phyloP scores from a whole-genome alignment of 208 protist species.

The Lotmaria passim region DNA sequence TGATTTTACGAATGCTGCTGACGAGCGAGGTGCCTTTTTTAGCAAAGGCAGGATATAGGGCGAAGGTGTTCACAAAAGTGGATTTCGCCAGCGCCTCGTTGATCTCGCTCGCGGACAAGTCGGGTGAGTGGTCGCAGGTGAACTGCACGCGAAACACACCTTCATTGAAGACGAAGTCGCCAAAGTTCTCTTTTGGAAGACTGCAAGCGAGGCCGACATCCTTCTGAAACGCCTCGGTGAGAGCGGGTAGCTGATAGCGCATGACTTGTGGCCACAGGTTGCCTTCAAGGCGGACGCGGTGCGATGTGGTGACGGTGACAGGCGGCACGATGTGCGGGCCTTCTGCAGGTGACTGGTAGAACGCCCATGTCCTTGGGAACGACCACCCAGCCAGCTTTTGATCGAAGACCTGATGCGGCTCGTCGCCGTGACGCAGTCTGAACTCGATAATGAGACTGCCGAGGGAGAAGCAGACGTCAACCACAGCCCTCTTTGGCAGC shows the following conservation, averaged over 20 bases:
- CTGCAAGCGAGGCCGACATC: conserved; percentile 34
- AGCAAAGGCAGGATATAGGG: conserved; percentile 23
- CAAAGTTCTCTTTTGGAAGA: conserved; percentile 25
- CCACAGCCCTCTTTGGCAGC: conserved; percentile 1
- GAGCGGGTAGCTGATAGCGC: conserved; percentile 27
- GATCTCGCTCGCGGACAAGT: conserved; percentile 4
- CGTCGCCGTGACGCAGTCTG: conserved; percentile 25
- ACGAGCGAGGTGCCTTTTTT: not conserved
- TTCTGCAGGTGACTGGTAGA: conserved; percentile 9
- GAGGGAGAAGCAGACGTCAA: conserved; percentile 24
- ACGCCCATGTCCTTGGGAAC: conserved; percentile 20
- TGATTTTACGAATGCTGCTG: not conserved
- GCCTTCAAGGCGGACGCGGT: conserved; percentile 43
- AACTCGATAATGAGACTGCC: conserved; percentile 46
- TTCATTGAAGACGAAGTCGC: conserved; percentile 29
- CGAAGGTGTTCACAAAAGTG: conserved; percentile 31
- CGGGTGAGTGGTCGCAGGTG: conserved; percentile 18
- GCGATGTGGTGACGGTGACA: conserved; percentile 28
- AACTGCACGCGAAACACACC: conserved; percentile 33
- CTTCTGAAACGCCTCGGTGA: conserved; percentile 37
- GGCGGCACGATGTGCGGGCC: not conserved
- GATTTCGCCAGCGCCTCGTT: conserved; percentile 16
- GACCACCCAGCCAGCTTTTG: conserved; percentile 5
- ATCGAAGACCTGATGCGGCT: conserved; percentile 1
- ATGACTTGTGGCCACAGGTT: conserved; percentile 36